Evolutionary conservation across 2,329 filamentous ascomycete genomes (phyloP).

Genomic region (Alternaria arborescens): DNA sequence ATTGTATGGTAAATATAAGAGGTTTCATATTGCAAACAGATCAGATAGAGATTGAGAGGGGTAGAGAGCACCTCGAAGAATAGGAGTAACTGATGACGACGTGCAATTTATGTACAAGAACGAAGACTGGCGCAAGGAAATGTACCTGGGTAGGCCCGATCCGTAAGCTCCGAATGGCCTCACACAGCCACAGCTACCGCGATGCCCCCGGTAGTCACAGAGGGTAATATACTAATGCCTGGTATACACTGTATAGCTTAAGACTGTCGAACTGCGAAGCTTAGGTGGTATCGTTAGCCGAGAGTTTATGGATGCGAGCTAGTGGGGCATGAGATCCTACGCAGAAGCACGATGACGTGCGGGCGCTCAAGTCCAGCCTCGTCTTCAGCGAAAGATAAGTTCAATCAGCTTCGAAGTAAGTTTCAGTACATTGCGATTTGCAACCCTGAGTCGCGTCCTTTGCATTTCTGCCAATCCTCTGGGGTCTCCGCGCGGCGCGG

Average conservation of each 20-base stretch:
- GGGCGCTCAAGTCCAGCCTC: not conserved
- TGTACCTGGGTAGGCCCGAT: conserved; percentile 7
- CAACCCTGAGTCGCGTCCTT: not conserved
- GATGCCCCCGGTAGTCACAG: not conserved
- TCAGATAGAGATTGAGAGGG: not conserved
- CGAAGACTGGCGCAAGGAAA: conserved; percentile 24
- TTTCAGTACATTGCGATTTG: not conserved
- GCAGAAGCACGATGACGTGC: not conserved
- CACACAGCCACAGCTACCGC: not conserved
- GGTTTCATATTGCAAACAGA: conserved; percentile 35
- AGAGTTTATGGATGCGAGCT: not conserved
- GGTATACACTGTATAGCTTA: not conserved
- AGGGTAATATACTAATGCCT: not conserved
- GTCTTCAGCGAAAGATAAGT: not conserved
- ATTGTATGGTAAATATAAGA: conserved; percentile 12
- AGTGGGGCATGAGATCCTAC: not conserved
- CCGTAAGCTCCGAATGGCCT: not conserved
- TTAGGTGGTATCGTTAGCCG: not conserved
- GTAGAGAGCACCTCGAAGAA: not conserved
- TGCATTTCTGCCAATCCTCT: not conserved
- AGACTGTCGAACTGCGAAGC: not conserved
- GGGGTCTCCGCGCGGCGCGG: not conserved
- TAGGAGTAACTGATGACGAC: not conserved
- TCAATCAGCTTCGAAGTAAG: not conserved
- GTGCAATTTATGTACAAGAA: conserved; percentile 7